A percentile compares a stretch with the other conserved stretches of the same genome.
Conservation (phyloP, 495 filamentous ascomycete genomes). For the Aspergillus taichungensis region DNA sequence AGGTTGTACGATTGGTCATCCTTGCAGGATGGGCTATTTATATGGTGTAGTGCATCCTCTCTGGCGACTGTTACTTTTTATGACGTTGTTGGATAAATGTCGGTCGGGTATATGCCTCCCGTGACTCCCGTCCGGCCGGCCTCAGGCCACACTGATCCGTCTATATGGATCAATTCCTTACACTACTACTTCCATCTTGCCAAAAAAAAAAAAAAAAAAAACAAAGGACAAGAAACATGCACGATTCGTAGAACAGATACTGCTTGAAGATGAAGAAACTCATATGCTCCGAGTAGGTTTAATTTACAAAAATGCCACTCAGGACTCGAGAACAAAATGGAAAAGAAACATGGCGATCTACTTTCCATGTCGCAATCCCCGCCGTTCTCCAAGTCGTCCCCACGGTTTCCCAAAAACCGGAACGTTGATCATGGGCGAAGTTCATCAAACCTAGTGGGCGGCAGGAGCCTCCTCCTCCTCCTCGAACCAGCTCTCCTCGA, state of each 20-base stretch:
- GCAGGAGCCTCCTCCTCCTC: slow-evolving; percentile 50
- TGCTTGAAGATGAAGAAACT: slow-evolving; percentile 15
- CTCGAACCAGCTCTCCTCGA: slow-evolving; percentile 66
- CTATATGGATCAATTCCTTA: background rate
- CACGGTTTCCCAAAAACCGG: too few species aligned
- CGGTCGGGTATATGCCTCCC: slow-evolving; percentile 9
- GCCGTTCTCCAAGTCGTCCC: slow-evolving; percentile 22
- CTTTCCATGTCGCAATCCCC: slow-evolving; percentile 15
- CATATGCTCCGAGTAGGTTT: slow-evolving; percentile 35
- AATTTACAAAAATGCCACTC: slow-evolving; percentile 37
- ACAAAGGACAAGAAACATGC: too few species aligned
- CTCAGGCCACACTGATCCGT: too few species aligned
- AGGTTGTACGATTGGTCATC: too few species aligned
- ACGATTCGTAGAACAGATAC: too few species aligned
- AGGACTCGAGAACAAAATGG: slow-evolving; percentile 27
- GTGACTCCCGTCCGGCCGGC: background rate
- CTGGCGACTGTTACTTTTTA: too few species aligned
- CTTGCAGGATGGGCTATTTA: too few species aligned
- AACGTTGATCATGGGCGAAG: too few species aligned
- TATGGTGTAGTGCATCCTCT: too few species aligned
- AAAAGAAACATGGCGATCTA: slow-evolving; percentile 19
- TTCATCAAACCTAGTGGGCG: slow-evolving; percentile 33
- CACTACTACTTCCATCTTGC: background rate
- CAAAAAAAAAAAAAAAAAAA: too few species aligned
- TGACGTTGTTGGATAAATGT: too few species aligned